Base-by-base conservation (phyloP, 2,329 filamentous ascomycete genomes). In the Colletotrichum cereale region DNA sequence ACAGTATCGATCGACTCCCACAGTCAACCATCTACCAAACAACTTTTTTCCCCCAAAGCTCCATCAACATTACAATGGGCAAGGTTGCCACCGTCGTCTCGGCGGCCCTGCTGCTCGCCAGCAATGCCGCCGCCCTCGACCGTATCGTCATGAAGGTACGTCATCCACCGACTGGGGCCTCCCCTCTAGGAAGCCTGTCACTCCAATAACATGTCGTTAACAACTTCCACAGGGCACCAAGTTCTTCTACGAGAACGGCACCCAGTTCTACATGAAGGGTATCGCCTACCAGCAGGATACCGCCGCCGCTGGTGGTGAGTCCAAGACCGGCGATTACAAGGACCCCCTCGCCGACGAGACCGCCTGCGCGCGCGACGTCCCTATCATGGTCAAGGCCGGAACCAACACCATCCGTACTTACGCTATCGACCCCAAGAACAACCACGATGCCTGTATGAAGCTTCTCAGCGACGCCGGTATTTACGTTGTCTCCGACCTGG, bases 371-470 rank as follows among this genome's bases (percentile, higher is more conserved):
- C 93, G 96, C 77, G 96, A 99, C 80, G 89, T 99, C 60, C 94
- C 94, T 57, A 89, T 93, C 77, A 87, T 99, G 75, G 81, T 88
- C 80, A 85, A 94, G 81, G 89, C 98, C 73, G 87, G 90, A 74
- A 97, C 95, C 83, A 99, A 99, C 85, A 91, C 91, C 77, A 96
- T 99, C 82, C 96, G 96, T 82, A 95, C 96, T 67, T 99, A 99
- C 82, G 95, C 96, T 77, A 90, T 98, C 78, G 89, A 98, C 84
- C 93, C 96, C 31, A 89, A 86, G 21, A 82, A 87, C 75, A 87
- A 97, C 84, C 96, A 99, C 85, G 86, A 88, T 65, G 87, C 86
- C 62, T 98, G 96, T 86, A 98, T 99, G 95, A 86, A 88, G 76
- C 82, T 94, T 75, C 89, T 99, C 61, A 88, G 92, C 68, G 90